Evolutionary conservation across 139 green algal genomes (phyloP).

Genomic region (Mychonastes homosphaera): DNA sequence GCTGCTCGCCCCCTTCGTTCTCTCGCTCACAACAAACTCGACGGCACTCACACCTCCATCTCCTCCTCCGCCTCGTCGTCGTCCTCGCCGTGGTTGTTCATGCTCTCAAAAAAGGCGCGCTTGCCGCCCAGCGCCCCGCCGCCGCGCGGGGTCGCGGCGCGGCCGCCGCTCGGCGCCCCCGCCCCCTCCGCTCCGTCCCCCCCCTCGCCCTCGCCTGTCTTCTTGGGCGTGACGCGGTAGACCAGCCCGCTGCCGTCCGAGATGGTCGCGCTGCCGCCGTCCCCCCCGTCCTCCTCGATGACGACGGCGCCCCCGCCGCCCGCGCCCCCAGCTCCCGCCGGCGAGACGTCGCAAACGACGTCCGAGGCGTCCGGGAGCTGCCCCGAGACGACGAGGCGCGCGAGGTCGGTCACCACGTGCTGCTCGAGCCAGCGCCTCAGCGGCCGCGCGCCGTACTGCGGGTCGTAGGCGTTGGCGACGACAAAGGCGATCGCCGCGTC

Average conservation of each 20-base stretch:
- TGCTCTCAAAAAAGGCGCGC: no score
- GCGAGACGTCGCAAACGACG: slow-evolving; percentile 19
- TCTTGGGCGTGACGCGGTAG: background rate
- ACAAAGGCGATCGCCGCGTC: slow-evolving; percentile 48
- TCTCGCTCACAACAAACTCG: no score
- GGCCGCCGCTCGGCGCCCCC: no score
- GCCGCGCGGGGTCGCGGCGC: no score
- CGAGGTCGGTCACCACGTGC: slow-evolving; percentile 53
- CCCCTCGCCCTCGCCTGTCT: background rate
- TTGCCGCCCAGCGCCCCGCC: no score
- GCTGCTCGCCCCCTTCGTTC: no score
- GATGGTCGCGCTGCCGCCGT: background rate
- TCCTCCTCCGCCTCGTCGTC: no score
- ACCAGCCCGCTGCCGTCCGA: no score
- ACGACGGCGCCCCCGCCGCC: background rate
- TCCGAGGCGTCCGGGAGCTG: slow-evolving; percentile 38
- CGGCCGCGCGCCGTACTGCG: slow-evolving; percentile 55
- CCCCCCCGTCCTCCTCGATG: background rate
- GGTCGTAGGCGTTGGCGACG: slow-evolving; percentile 15
- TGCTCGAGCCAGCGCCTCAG: slow-evolving; percentile 68
- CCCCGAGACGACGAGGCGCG: slow-evolving; percentile 50
- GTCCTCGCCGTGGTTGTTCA: no score
- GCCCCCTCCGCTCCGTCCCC: background rate
- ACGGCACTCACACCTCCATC: no score
- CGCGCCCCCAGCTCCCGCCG: background rate